phyloP scores from a whole-genome alignment of 2,329 filamentous ascomycete species.

The Balansia obtecta region DNA sequence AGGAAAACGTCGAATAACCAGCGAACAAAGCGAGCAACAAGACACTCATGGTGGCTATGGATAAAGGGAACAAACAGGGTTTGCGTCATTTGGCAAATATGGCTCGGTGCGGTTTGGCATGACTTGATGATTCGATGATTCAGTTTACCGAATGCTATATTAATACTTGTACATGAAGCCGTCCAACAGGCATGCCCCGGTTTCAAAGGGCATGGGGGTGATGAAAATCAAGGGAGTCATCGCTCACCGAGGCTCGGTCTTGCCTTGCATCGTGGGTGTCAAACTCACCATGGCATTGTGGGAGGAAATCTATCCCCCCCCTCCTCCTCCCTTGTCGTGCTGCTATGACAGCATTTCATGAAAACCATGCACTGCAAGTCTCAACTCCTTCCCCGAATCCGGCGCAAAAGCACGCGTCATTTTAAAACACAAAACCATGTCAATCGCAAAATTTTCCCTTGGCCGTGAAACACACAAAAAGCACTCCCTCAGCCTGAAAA shows the following conservation, averaged over 20 bases:
- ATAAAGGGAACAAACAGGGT: not conserved
- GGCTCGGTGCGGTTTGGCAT: not conserved
- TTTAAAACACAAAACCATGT: not conserved
- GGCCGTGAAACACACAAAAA: constrained; percentile 1
- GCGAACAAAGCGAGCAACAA: not conserved
- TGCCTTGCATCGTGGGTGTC: not conserved
- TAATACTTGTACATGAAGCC: constrained; percentile 6
- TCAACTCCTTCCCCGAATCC: not conserved
- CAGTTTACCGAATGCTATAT: constrained; percentile 1
- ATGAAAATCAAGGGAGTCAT: not conserved
- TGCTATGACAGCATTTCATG: not conserved
- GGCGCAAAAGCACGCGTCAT: not conserved
- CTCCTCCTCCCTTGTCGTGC: not conserved
- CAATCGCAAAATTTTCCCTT: constrained; percentile 2
- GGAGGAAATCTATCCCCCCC: no score
- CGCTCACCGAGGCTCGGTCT: not conserved
- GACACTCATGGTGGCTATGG: not conserved
- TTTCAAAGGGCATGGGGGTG: not conserved
- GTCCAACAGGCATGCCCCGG: not conserved
- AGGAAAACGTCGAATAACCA: not conserved
- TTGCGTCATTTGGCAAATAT: not conserved
- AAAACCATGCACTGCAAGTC: not conserved
- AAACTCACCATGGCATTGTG: not conserved
- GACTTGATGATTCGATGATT: not conserved
- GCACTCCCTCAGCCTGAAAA: constrained; percentile 1